Base-by-base conservation (phyloP, 1,284 basidiomycete species). In the Malassezia dermatis region DNA sequence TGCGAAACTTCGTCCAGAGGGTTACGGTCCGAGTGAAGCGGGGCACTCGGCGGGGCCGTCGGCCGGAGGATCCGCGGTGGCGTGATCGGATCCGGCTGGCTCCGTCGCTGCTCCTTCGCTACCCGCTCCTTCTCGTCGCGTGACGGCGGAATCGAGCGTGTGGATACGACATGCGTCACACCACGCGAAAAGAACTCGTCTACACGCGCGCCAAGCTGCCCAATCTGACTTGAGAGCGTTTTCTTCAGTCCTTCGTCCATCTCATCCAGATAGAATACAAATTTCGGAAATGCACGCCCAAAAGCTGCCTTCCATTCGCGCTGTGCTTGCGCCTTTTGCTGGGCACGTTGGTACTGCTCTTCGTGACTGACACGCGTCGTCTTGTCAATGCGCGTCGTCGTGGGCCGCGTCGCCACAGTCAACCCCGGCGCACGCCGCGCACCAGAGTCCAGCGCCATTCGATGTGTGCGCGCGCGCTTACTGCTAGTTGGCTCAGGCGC, bases 101-200 rank as follows among this genome's bases (percentile, higher is more conserved):
- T 37, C 13, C 51, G 23, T 21, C 30, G 31, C 31, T 15, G 12
- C 13, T 17, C 21, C n/a, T 30, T 23, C 45, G 34, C 11, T 23
- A n/a, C 21, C 26, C 41, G 42, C 23, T 48, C 47, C 35, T 50
- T 56, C 12, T 51, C 51, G 34, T 40, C 59, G 2, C 31, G 23
- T 7, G 23, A 54, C 12, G 56, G 45, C 5, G 65, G 67, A 10
- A 65, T 31, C 2, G 48, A 55, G 21, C 69, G 61, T 19, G 67
- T 64, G 8, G 69, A 69, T 49, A 73, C 63, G 44, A 73, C 58
- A 31, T 73, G 71, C 15, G 71, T 72, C 34, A 72, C 64, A 23
- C 56, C 62, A 37, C 63, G 63, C 8, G 68, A 71, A 47, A 73
- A 73, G 61, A 73, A 73, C 7, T 65, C 63, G n/a, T 72, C 71